Conservation (phyloP, 208 protist species). For the Trypanosoma avium region DNA sequence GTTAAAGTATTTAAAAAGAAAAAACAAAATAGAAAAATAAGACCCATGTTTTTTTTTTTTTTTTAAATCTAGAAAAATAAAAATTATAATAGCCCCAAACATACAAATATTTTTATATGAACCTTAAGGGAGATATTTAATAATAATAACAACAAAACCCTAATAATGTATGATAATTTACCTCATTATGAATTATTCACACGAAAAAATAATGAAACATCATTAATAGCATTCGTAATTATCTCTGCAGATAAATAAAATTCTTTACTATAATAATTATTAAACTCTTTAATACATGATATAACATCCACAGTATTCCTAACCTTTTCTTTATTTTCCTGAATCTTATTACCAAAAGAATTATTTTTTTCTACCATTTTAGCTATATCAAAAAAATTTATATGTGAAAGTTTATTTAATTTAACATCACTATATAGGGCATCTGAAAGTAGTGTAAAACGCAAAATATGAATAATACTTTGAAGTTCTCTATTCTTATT, state of each 20-base stretch:
- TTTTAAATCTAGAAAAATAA: background rate
- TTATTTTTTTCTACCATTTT: background rate
- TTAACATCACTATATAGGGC: background rate
- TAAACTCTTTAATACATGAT: background rate
- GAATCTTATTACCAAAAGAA: background rate
- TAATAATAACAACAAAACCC: background rate
- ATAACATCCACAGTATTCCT: background rate
- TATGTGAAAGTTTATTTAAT: background rate
- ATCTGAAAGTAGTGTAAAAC: constrained; percentile 10
- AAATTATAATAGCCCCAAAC: background rate
- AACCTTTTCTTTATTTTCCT: background rate
- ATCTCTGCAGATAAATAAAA: background rate
- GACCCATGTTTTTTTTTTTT: constrained; percentile 16
- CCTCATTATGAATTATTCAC: constrained; percentile 1
- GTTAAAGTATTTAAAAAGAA: background rate
- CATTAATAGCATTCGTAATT: constrained; percentile 4
- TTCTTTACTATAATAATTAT: background rate
- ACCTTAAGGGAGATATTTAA: background rate
- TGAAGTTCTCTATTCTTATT: constrained; percentile 8
- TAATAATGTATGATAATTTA: background rate
- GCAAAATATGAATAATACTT: constrained; percentile 14
- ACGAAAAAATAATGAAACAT: constrained; percentile 10
- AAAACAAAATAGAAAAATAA: constrained; percentile 18
- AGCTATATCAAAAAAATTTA: constrained; percentile 8
- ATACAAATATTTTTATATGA: background rate